phyloP scores from a whole-genome alignment of 2,329 filamentous ascomycete genomes.

The Trichoderma atroviride region DNA sequence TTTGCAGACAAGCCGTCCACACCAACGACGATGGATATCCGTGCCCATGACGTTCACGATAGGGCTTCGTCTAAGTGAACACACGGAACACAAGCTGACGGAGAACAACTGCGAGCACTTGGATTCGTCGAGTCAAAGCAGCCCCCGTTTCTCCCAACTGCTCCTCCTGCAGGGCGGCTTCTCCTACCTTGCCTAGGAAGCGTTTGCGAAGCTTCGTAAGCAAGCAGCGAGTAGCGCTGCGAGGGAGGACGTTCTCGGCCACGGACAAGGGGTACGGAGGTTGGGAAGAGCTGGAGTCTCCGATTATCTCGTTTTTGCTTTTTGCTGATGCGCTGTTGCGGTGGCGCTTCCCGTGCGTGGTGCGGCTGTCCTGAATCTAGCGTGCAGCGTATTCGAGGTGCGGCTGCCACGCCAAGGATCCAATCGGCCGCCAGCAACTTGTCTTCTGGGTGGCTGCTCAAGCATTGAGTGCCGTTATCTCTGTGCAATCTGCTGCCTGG shows the following conservation, averaged over 20 bases:
- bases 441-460: neutral
- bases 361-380: slow-evolving; percentile 21
- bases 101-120: neutral
- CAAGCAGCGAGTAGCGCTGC: neutral
- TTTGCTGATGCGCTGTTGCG: slow-evolving; percentile 22
- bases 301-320: neutral
- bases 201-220: neutral
- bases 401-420: slow-evolving; percentile 7
- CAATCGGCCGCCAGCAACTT: slow-evolving; percentile 16
- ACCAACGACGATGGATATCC: neutral
- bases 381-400: neutral
- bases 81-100: neutral
- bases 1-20: slow-evolving; percentile 8
- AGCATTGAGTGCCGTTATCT: slow-evolving; percentile 18
- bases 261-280: slow-evolving; percentile 16
- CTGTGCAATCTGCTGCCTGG: neutral
- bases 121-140: neutral
- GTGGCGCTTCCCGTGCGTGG: slow-evolving; percentile 17
- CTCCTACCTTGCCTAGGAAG: neutral
- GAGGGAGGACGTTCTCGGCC: slow-evolving; percentile 9
- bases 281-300: neutral
- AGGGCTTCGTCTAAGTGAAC: slow-evolving; percentile 1
- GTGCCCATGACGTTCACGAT: slow-evolving; percentile 3
- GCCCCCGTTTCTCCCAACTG: neutral
- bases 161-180: slow-evolving; percentile 2